These are phyloP conservation scores for Pulicaria dysenterica DNA, from an alignment of 129 eudicot genomes.

Conservation along the genomic window DNA sequence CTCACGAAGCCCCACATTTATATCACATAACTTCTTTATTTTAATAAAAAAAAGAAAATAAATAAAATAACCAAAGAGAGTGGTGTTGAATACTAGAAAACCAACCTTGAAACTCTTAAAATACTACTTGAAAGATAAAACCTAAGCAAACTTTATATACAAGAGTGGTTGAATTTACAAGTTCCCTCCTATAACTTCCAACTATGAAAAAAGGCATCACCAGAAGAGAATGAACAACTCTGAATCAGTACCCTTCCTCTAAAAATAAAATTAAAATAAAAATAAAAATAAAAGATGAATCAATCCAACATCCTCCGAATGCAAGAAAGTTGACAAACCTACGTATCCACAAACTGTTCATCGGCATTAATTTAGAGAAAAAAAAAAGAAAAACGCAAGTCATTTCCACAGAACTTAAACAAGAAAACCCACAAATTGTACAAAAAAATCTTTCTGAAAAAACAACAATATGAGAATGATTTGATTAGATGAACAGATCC, in stretches of 20 bases:
- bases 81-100: neutral
- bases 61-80: neutral
- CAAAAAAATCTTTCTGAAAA: neutral
- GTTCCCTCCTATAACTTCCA: neutral
- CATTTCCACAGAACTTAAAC: conserved; percentile 16
- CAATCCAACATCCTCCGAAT: conserved; percentile 4
- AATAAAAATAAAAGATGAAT: conserved; percentile 9
- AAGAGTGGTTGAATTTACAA: conserved; percentile 25
- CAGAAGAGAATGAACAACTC: neutral
- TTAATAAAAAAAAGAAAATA: neutral
- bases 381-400: neutral
- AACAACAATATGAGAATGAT: conserved; percentile 24
- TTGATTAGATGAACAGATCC: conserved; percentile 26
- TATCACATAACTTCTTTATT: neutral
- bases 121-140: neutral
- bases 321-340: conserved; percentile 27
- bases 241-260: neutral
- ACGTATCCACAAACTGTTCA: conserved; percentile 33
- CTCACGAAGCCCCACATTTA: too few relatives aligned
- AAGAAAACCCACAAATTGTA: conserved; percentile 23
- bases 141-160: conserved; percentile 18
- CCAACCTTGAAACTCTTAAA: neutral
- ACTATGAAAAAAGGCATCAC: conserved; percentile 13
- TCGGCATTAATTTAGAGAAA: neutral
- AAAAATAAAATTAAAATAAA: neutral